These are phyloP conservation scores for Pseudopithomyces maydicus DNA, from an alignment of 2,329 filamentous ascomycete species.

Conservation along the genomic window DNA sequence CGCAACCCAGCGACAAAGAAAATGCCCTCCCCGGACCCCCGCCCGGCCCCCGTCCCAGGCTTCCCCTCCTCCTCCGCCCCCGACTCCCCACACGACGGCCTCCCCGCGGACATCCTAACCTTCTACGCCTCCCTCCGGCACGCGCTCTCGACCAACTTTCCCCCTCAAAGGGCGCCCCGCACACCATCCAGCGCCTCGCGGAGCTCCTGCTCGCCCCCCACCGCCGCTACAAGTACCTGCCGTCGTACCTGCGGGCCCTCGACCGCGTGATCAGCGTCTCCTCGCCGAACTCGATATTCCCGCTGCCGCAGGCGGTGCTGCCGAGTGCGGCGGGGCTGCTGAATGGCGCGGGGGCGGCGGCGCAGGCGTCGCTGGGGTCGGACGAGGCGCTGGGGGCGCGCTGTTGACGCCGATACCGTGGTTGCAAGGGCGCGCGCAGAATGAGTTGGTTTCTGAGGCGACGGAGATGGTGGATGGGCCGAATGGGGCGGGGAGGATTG, in stretches of 20 bases:
- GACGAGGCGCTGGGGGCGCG: conserved; percentile 91
- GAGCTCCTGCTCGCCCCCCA: conserved; percentile 81
- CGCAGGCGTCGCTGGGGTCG: conserved; percentile 64
- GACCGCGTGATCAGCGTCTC: conserved; percentile 91
- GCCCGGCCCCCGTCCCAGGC: conserved; percentile 48
- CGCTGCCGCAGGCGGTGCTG: conserved; percentile 70
- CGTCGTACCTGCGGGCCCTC: conserved; percentile 86
- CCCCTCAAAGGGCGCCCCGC: conserved; percentile 77
- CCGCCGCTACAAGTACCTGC: conserved; percentile 79
- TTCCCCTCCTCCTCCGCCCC: conserved; percentile 45
- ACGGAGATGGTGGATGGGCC: conserved; percentile 82
- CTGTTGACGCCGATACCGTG: conserved; percentile 93
- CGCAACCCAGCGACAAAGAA: conserved; percentile 71
- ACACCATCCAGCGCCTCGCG: conserved; percentile 89
- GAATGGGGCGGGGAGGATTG: conserved; percentile 77
- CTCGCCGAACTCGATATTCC: conserved; percentile 79
- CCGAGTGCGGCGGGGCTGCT: conserved; percentile 54
- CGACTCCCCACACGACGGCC: no score
- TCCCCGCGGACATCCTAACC: conserved; percentile 38
- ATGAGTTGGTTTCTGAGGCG: conserved; percentile 71
- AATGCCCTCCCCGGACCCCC: conserved; percentile 59
- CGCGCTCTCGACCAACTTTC: conserved; percentile 70
- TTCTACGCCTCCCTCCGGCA: conserved; percentile 43
- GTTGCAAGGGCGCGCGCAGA: conserved; percentile 62
- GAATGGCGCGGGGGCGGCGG: conserved; percentile 62